Conservation (phyloP, 2,329 filamentous ascomycete species). For the Talaromyces sp. region DNA sequence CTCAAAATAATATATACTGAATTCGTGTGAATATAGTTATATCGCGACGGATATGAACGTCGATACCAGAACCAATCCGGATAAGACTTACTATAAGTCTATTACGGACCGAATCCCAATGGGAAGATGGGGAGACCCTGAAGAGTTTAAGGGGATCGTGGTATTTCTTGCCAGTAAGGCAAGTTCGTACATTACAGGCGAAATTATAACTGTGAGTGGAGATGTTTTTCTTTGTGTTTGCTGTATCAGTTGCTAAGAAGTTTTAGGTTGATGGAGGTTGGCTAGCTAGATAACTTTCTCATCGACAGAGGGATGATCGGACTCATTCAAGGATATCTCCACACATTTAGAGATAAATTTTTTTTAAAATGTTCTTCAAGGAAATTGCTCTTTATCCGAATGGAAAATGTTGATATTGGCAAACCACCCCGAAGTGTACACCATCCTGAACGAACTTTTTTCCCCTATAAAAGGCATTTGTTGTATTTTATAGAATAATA, state of each 20-base stretch:
- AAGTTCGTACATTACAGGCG: slow-evolving; percentile 13
- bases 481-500: not conserved
- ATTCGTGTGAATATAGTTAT: not conserved
- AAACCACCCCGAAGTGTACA: too few relatives aligned
- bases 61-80: not conserved
- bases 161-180: slow-evolving; percentile 12
- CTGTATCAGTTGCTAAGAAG: not conserved
- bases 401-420: too few relatives aligned
- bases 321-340: too few relatives aligned
- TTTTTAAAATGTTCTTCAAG: too few relatives aligned
- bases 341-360: too few relatives aligned
- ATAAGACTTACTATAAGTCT: slow-evolving; percentile 3
- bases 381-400: too few relatives aligned
- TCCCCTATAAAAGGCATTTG: not conserved
- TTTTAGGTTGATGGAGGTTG: slow-evolving; percentile 3
- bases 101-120: slow-evolving; percentile 10
- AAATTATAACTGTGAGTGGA: slow-evolving; percentile 10
- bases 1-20: not conserved
- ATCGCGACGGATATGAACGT: slow-evolving; percentile 16
- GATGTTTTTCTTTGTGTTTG: not conserved
- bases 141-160: slow-evolving; percentile 13
- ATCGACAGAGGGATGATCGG: not conserved
- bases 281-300: not conserved
- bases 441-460: too few relatives aligned
- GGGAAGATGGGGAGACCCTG: slow-evolving; percentile 14